Evolutionary conservation across 257 asterid species (phyloP), one percentile per base, ranked within the genome.

Genomic region (Mitragyna speciosa): DNA sequence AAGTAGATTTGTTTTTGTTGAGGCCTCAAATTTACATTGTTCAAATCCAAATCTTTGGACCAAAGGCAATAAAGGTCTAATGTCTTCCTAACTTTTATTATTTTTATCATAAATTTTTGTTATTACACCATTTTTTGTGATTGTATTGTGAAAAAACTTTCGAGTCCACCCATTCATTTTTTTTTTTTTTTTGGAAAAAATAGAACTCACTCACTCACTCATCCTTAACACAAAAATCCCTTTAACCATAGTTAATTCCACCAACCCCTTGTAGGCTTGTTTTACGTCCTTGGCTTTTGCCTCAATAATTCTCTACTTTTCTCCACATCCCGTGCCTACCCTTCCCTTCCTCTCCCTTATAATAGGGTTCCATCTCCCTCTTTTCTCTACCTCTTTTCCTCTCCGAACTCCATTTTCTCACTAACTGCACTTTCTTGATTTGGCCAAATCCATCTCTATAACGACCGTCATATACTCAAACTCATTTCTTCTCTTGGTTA

Each of bases 271-370:
- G 19, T 7, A n/a, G 33, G 33, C 12, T 26, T 45, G 30, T 61
- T 61, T n/a, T 11, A 22, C 65, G 7, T 2, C 28, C 16, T 26
- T 61, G 6, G 15, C 11, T 30, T 54, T 72, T 47, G 7, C 77
- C 75, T 26, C 66, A 70, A 85, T 79, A 79, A 79, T 79, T 67
- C 76, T 20, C 63, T 49, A 69, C 78, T 51, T 78, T 75, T 70
- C 83, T 67, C 84, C 78, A 56, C 88, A 67, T 69, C 83, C 73
- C 86, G 43, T 66, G 81, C 81, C n/a, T n/a, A 77, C 83, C 83
- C 59, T 58, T 51, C 83, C 83, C 59, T 58, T 51, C 17, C 73
- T 16, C 65, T 84, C 66, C 70, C 51, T 72, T 86, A 87, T 86
- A 86, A 17, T 16, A 67, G 48, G n/a, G 12, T 67, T 33, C 14